Evolutionary conservation across 148 eudicot species (phyloP).

Genomic region (Rhododendron griersonianum): DNA sequence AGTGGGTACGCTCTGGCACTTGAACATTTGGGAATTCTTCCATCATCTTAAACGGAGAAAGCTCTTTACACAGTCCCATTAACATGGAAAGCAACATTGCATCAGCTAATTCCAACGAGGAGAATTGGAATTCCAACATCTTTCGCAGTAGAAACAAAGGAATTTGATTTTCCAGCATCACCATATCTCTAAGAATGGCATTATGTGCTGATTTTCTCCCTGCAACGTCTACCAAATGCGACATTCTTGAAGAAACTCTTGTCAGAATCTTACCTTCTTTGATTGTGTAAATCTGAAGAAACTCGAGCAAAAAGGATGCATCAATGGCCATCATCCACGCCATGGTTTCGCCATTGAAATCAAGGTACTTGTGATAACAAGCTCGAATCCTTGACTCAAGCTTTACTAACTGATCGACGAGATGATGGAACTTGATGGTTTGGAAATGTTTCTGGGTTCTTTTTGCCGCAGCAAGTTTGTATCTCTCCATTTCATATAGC

Average conservation of each 20-base stretch:
- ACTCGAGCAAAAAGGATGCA: conserved; percentile 35
- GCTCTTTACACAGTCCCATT: conserved; percentile 23
- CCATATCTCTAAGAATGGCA: conserved; percentile 37
- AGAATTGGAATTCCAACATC: conserved; percentile 22
- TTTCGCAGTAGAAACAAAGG: conserved; percentile 29
- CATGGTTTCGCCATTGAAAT: conserved; percentile 16
- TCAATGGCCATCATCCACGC: conserved; percentile 49
- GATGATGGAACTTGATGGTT: conserved; percentile 14
- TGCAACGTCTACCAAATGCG: conserved; percentile 26
- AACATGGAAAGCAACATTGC: conserved; percentile 21
- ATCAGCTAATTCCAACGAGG: conserved; percentile 18
- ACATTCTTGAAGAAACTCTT: conserved; percentile 31
- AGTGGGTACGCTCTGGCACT: conserved; percentile 17
- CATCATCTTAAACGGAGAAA: conserved; percentile 29
- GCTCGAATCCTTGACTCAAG: conserved; percentile 29
- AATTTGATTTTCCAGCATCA: no score
- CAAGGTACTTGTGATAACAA: conserved; percentile 34
- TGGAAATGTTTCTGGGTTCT: conserved; percentile 24
- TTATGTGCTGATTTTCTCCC: conserved; percentile 40
- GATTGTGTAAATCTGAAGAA: conserved; percentile 18
- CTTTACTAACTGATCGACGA: conserved; percentile 20
- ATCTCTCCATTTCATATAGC: conserved; percentile 36
- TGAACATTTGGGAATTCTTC: conserved; percentile 8
- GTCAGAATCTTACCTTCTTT: conserved; percentile 7
- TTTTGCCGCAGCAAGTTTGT: conserved; percentile 33